Conservation (phyloP, 352 stramenopile species). For the Phytophthora kernoviae region DNA sequence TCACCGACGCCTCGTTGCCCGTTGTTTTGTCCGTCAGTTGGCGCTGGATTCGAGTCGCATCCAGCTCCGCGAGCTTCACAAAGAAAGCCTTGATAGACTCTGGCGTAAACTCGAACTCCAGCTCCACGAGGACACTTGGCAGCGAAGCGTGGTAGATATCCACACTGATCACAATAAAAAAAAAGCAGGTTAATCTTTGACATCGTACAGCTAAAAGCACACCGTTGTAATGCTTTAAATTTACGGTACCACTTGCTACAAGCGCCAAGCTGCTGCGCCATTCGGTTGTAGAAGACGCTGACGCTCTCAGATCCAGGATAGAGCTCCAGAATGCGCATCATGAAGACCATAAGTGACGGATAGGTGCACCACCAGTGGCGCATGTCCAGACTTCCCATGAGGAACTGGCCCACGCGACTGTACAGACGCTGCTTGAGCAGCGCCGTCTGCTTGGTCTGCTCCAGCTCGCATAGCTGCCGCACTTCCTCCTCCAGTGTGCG, state of each 20-base stretch:
- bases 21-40: slow-evolving; percentile 45
- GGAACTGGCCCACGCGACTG: slow-evolving; percentile 77
- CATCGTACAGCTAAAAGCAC: neutral
- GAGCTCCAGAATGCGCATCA: slow-evolving; percentile 86
- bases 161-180: slow-evolving; percentile 51
- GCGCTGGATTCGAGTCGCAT: slow-evolving; percentile 68
- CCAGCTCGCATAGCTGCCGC: slow-evolving; percentile 38
- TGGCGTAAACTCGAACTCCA: slow-evolving; percentile 80
- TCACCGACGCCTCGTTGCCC: slow-evolving; percentile 30
- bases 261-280: slow-evolving; percentile 61
- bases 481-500: slow-evolving; percentile 45
- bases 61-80: slow-evolving; percentile 70
- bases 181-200: no score
- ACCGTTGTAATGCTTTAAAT: neutral
- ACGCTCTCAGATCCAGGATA: slow-evolving; percentile 74
- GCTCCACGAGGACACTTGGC: slow-evolving; percentile 68
- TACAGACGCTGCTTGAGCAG: slow-evolving; percentile 76
- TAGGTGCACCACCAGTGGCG: slow-evolving; percentile 85
- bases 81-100: slow-evolving; percentile 81
- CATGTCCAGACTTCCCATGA: slow-evolving; percentile 63
- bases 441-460: slow-evolving; percentile 40
- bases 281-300: slow-evolving; percentile 73
- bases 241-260: slow-evolving; percentile 72
- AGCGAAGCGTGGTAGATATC: slow-evolving; percentile 84
- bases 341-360: slow-evolving; percentile 85